Percentiles rank a stretch among this genome's conserved stretches.
phyloP scores from a whole-genome alignment of 768 basidiomycete genomes.

The Tephrocybe sp. region DNA sequence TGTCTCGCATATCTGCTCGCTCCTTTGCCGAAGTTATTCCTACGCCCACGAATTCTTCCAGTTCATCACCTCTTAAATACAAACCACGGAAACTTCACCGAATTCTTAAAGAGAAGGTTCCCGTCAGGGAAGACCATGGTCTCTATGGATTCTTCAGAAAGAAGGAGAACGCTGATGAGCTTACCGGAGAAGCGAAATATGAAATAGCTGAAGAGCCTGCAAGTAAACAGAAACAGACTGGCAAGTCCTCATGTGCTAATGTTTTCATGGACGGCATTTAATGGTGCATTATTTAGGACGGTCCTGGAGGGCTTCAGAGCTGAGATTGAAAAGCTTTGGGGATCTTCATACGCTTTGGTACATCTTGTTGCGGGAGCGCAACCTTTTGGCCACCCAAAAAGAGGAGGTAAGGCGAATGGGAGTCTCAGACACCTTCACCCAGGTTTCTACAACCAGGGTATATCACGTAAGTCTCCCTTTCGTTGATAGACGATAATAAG shows the following conservation, averaged over 20 bases:
- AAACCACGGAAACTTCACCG: slow-evolving; percentile 7
- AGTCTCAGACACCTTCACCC: slow-evolving; percentile 27
- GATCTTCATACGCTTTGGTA: slow-evolving; percentile 97
- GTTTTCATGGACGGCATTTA: background rate
- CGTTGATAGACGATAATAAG: background rate
- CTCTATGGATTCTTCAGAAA: slow-evolving; percentile 75
- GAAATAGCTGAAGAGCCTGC: slow-evolving; percentile 43
- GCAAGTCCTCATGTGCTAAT: slow-evolving; percentile 17
- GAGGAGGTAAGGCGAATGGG: slow-evolving; percentile 73
- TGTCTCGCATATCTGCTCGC: slow-evolving; percentile 16
- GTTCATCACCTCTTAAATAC: slow-evolving; percentile 5
- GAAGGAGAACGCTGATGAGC: slow-evolving; percentile 39
- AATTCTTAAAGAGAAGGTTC: slow-evolving; percentile 24
- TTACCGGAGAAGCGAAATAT: slow-evolving; percentile 46
- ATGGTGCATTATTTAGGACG: slow-evolving; percentile 53
- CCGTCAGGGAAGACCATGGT: slow-evolving; percentile 61
- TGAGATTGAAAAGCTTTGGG: slow-evolving; percentile 86
- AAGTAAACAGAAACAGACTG: slow-evolving; percentile 25
- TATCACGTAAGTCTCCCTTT: slow-evolving; percentile 38
- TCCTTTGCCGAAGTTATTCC: slow-evolving; percentile 25
- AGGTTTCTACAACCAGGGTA: slow-evolving; percentile 35
- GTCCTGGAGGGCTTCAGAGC: slow-evolving; percentile 81
- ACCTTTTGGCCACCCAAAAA: slow-evolving; percentile 83
- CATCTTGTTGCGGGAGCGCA: slow-evolving; percentile 81
- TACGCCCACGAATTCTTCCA: slow-evolving; percentile 9